Evolutionary conservation across 2,329 filamentous ascomycete genomes (phyloP), one percentile per base, ranked within the genome.

Genomic region (Pyricularia grisea): DNA sequence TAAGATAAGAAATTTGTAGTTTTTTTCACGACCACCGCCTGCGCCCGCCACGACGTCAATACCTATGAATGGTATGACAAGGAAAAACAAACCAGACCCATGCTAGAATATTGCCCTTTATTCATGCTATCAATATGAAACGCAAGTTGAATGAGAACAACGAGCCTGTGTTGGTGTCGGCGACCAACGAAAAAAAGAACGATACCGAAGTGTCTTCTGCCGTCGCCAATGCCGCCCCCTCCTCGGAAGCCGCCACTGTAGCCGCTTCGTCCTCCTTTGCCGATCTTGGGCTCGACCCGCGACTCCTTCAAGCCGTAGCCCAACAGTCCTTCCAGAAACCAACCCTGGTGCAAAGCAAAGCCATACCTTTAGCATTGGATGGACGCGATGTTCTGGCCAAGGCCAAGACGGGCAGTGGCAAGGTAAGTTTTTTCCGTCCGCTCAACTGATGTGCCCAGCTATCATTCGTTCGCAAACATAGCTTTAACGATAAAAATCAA

Each of bases 341-440:
- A 17, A 98, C 95, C n/a, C 85, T 90, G 14, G 92, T 98, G 1
- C 95, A 99, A 79, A 86, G 88, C 61, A 90, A 91, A 78, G 92
- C 92, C 1, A 97, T 99, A 71, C 95, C 95, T 1, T 81, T 97
- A 55, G 93, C 92, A 27, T 83, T 98, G 23, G 88, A 93, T 72
- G 94, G 95, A 14, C 90, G 92, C 75, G 93, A 98, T 83, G 89
- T 99, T 66, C 83, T 98, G 58, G 94, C 93, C 68, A 93, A 94
- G 76, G 93, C 94, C 55, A 96, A 94, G 79, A 98, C 95, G 5
- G 95, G 95, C 14, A 97, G 94, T 4, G 95, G 95, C 73, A 99
- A 99, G 67, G 67, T 68, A 11, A 31, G 50, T 14, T 17, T n/a
- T 23, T 17, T 17, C 27, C n/a, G 14, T 23, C 42, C 17, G 25